phyloP scores from a whole-genome alignment of 176 grass and related monocot species.

The Juncus inflexus region DNA sequence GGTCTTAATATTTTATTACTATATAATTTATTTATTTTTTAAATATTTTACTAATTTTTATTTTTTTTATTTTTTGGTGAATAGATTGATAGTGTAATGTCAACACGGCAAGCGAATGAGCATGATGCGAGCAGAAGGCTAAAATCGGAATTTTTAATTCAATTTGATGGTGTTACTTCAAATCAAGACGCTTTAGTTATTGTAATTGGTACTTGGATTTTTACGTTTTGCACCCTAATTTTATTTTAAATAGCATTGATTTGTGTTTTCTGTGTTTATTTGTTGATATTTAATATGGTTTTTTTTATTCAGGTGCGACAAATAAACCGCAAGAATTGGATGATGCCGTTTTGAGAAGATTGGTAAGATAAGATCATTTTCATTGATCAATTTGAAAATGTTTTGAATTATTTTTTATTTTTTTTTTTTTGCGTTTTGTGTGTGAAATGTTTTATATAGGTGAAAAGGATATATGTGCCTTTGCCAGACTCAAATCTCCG shows the following conservation, averaged over 20 bases:
- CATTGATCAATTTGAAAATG: conserved; percentile 4
- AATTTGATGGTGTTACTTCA: conserved; percentile 88
- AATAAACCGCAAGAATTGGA: conserved; percentile 99
- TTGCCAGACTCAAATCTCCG: conserved; percentile 71
- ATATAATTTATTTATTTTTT: neutral
- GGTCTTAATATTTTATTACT: conserved; percentile 31
- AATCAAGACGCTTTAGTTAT: conserved; percentile 87
- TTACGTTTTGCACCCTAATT: conserved; percentile 7
- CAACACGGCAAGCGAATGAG: conserved; percentile 85
- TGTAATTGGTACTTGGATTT: conserved; percentile 62
- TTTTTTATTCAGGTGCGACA: conserved; percentile 73
- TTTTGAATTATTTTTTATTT: neutral
- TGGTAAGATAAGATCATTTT: conserved; percentile 45
- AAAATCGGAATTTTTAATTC: conserved; percentile 96
- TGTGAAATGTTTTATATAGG: conserved; percentile 44
- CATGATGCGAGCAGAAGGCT: conserved; percentile 83
- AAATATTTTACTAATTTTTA: conserved; percentile 5
- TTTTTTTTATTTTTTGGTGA: conserved; percentile 26
- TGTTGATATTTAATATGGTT: neutral
- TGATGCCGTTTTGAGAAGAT: conserved; percentile 91
- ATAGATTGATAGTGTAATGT: conserved; percentile 96
- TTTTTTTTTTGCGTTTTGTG: neutral
- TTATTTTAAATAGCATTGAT: neutral
- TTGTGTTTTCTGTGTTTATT: neutral
- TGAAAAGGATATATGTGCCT: conserved; percentile 96